phyloP scores from a whole-genome alignment of 441 rosid genomes.

The Jatropha multifida region DNA sequence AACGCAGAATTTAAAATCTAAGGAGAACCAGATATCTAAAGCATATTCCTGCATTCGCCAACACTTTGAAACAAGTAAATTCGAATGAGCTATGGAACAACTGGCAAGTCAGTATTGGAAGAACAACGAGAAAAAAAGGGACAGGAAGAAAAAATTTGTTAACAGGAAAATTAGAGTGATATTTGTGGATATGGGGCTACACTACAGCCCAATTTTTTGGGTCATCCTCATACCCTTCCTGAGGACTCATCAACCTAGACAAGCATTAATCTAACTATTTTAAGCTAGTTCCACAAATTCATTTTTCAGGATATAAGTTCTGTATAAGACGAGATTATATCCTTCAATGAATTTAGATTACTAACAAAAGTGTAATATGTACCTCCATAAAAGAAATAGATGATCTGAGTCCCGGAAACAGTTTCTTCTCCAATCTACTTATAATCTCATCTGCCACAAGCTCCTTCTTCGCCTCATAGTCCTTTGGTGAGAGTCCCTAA shows the following conservation, averaged over 20 bases:
- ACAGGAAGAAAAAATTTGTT: not conserved
- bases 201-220: not conserved
- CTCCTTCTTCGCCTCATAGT: constrained; percentile 81
- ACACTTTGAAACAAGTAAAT: not conserved
- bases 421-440: constrained; percentile 74
- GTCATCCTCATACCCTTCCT: not conserved
- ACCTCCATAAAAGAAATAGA: constrained; percentile 89
- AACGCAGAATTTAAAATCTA: not conserved
- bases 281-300: not conserved
- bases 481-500: constrained; percentile 72
- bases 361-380: constrained; percentile 11
- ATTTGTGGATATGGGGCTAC: not conserved
- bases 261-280: too few species aligned
- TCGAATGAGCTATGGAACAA: not conserved
- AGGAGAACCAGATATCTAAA: not conserved
- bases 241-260: not conserved
- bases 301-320: not conserved
- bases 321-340: not conserved
- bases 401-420: constrained; percentile 81
- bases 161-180: not conserved
- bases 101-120: not conserved
- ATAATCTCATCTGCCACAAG: constrained; percentile 62
- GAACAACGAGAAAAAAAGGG: not conserved
- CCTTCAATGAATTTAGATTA: not conserved
- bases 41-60: not conserved